Base-by-base conservation (phyloP, 2,329 filamentous ascomycete species). In the Alternaria sp. region DNA sequence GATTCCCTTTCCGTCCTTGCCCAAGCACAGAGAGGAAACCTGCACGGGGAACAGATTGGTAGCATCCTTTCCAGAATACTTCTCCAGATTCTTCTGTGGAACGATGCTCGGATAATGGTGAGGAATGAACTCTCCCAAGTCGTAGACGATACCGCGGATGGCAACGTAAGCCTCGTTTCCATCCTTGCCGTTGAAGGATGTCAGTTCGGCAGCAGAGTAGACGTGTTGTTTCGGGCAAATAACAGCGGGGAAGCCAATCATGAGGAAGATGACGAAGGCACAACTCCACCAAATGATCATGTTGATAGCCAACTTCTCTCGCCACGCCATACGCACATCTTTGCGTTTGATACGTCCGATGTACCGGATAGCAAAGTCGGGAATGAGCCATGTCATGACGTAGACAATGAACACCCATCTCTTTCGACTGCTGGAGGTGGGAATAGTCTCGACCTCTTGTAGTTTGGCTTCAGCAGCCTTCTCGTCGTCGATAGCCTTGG, bases 251-350 rank as follows among this genome's bases (percentile, higher is more conserved):
- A 99, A 96, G 59, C 90, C 86, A 64, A 98, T 80, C 82, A 98
- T 93, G 85, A 99, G 91, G 84, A 99, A 99, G 59, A 91, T 87
- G 26, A 92, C 89, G 52, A 92, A 81, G 15, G 83, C 83, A 81
- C 95, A 98, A 77, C 87, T 88, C 61, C 95, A 83, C 96, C 96
- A 99, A 77, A 99, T 99, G 76, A 98, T 87, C 79, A 99, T 86
- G 84, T 99, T 99, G 86, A 99, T 99, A 57, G 96, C 95, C 62
- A 99, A 80, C 85, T 99, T 99, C 80, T 99, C 96, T 76, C 96
- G 88, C 96, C 96, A 99, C 1, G 96, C 96, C 78, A 91, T 86
- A 23, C 94, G 91, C 9, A 99, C 89, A 79, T 99, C 96, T 77
- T 96, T 96, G 65, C 96, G 92, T 63, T 91, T 87, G 91, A 97